Evolutionary conservation across 208 protist genomes (phyloP), one percentile per base, ranked within the genome.

Genomic region (Trypanosomatidae sp.): DNA sequence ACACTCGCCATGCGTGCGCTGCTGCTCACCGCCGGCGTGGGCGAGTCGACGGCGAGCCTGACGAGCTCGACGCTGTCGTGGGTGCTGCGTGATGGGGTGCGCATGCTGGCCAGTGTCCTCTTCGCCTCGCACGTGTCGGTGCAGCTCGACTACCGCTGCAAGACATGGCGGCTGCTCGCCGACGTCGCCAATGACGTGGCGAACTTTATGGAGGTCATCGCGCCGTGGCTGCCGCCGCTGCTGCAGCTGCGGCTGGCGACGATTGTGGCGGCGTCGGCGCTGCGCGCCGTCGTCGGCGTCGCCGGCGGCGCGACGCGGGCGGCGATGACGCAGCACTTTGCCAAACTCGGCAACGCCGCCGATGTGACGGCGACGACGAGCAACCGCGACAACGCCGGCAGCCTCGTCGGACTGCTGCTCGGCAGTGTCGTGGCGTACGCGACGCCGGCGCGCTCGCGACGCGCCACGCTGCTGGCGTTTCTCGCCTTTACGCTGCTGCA

Each of bases 241-340:
- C 22, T 57, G 4, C 44, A 26, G 1, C 68, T 78, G n/a, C 56
- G 70, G 7, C 22, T 47, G 4, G 48, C 55, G 7, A 38, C 25
- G 10, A 18, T 76, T 2, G 23, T 61, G 7, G n/a, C 50, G 16
- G 70, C 67, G 2, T 69, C 63, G 3, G 23, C 45, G 1, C 19
- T 66, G 10, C 67, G 59, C 47, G 56, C 72, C 21, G 49, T 85
- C 18, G 50, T 56, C 10, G 51, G 60, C 19, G 75, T 85, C n/a
- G 62, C 59, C 16, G 68, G 53, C 10, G 47, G 33, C 4, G 56
- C 56, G 27, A 70, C 75, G 8, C 53, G 60, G 1, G 58, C 61
- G 4, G 52, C 70, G 11, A 52, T 83, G 15, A 61, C 61, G 15
- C 61, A 78, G 51, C 70, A 80, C 60, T 87, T 83, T 32, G 69